These are phyloP conservation scores for Ophiostoma tasmaniense DNA, from an alignment of 2,329 filamentous ascomycete genomes.

Conservation along the genomic window DNA sequence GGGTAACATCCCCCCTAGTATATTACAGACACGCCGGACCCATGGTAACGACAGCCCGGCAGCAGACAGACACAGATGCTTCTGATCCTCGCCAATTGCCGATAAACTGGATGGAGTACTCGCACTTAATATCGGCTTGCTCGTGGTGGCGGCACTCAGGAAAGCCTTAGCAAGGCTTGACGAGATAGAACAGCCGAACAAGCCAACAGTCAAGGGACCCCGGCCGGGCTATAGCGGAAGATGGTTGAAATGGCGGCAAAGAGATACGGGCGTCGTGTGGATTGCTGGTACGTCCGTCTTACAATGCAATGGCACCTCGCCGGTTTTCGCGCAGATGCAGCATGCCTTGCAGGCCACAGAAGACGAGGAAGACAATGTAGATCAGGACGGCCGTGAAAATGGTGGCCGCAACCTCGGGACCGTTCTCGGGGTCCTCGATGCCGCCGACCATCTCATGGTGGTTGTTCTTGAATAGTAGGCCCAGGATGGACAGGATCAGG, in stretches of 20 bases:
- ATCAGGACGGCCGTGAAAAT: conserved; percentile 83
- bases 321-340: conserved; percentile 77
- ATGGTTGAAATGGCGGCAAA: not conserved
- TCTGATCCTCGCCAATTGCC: no score
- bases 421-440: conserved; percentile 61
- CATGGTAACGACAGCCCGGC: not conserved
- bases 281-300: not conserved
- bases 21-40: not conserved
- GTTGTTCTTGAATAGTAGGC: conserved; percentile 66
- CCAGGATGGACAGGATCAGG: conserved; percentile 53
- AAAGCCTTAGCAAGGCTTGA: not conserved
- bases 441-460: conserved; percentile 80
- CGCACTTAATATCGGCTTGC: not conserved
- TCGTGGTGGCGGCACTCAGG: not conserved
- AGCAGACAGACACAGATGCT: not conserved
- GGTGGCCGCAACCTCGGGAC: conserved; percentile 68
- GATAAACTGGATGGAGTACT: no score
- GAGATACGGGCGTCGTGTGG: not conserved
- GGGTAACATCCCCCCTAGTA: not conserved
- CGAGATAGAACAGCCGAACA: no score
- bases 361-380: conserved; percentile 79
- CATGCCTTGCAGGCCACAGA: conserved; percentile 82
- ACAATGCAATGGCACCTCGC: conserved; percentile 65
- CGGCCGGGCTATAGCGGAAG: not conserved
- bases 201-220: not conserved